A percentile compares a stretch with the other conserved stretches of the same genome.
Conservation (phyloP, 441 rosid genomes). For the Pelargonium australe region DNA sequence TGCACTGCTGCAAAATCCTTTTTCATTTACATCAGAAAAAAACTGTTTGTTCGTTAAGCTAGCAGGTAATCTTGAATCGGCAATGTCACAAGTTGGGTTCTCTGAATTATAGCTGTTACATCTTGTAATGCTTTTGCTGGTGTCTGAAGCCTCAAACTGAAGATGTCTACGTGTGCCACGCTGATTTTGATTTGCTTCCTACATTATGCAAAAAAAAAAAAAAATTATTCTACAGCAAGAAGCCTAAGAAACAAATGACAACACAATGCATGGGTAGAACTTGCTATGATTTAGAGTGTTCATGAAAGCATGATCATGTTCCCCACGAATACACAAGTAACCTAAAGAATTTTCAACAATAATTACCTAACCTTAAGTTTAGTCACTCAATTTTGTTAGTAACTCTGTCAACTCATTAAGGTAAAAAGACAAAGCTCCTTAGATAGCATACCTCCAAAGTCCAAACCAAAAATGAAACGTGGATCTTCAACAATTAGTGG, state of each 20-base stretch:
- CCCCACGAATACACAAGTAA: not conserved
- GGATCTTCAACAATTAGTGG: no score
- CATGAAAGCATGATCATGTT: not conserved
- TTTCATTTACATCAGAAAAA: conserved; percentile 12
- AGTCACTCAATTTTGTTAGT: no score
- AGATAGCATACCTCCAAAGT: no score
- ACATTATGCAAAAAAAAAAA: no score
- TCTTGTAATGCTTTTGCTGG: not conserved
- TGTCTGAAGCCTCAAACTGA: conserved; percentile 25
- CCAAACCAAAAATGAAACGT: no score
- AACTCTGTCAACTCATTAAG: no score
- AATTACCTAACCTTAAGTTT: no score
- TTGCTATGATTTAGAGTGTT: not conserved
- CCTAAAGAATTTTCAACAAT: no score
- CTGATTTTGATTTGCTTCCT: conserved; percentile 24
- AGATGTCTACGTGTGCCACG: conserved; percentile 32
- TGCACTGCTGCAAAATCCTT: conserved; percentile 8
- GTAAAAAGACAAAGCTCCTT: no score
- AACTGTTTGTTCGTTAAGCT: conserved; percentile 7
- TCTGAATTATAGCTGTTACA: conserved; percentile 10
- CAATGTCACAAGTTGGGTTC: conserved; percentile 11
- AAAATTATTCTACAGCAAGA: conserved; percentile 6
- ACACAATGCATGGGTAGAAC: not conserved
- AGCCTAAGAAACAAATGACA: not conserved
- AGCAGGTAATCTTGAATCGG: conserved; percentile 13